Conservation (phyloP, 2,329 filamentous ascomycete genomes). For the Podosphaera aphanis region DNA sequence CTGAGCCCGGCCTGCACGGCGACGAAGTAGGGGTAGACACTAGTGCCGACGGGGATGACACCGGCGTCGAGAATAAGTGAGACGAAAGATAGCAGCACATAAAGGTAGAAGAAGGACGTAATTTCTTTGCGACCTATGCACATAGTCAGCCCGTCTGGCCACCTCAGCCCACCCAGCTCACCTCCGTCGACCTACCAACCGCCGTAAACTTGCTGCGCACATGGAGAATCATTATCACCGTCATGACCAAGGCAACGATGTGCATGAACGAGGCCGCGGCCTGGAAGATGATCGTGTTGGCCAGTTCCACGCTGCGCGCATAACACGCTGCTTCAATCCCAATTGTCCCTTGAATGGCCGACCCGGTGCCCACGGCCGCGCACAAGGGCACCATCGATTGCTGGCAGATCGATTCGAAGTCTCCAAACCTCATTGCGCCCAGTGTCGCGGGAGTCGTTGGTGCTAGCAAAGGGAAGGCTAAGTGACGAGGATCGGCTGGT, state of each 20-base stretch:
- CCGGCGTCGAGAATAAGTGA: slow-evolving; percentile 84
- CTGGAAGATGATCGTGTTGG: slow-evolving; percentile 97
- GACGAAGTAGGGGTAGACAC: slow-evolving; percentile 73
- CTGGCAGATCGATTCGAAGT: slow-evolving; percentile 69
- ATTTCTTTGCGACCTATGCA: slow-evolving; percentile 37
- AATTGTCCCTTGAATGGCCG: slow-evolving; percentile 24
- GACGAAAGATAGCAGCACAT: slow-evolving; percentile 69
- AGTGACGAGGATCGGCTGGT: no score
- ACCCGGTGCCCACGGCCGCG: slow-evolving; percentile 47
- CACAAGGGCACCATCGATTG: slow-evolving; percentile 73
- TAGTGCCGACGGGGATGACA: slow-evolving; percentile 63
- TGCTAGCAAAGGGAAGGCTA: no score
- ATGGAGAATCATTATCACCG: slow-evolving; percentile 90
- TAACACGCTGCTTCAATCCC: slow-evolving; percentile 83
- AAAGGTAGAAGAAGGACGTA: slow-evolving; percentile 90
- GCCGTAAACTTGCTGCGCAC: slow-evolving; percentile 95
- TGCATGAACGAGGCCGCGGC: slow-evolving; percentile 79
- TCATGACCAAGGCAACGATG: slow-evolving; percentile 77
- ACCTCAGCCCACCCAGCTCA: background rate
- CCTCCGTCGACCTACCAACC: slow-evolving; percentile 42
- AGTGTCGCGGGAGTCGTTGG: background rate
- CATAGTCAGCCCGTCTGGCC: background rate
- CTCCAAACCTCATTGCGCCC: slow-evolving; percentile 54
- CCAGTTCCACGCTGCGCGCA: slow-evolving; percentile 80
- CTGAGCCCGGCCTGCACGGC: slow-evolving; percentile 65